Evolutionary conservation across 2,329 filamentous ascomycete genomes (phyloP).

Genomic region (Cryphonectria nitschkei): DNA sequence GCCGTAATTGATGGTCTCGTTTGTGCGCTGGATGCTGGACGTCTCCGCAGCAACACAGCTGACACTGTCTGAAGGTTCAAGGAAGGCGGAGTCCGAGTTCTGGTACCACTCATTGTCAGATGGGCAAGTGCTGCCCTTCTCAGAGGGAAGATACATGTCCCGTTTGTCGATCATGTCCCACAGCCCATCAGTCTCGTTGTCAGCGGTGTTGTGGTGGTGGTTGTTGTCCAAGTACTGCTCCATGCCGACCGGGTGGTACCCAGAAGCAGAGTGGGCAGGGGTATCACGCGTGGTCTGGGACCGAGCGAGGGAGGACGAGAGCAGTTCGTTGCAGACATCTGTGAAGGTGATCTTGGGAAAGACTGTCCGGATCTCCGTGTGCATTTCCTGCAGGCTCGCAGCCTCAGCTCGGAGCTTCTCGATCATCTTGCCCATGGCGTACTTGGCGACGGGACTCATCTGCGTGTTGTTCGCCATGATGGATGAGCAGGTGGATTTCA

Average conservation of each 20-base stretch:
- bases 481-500: too few species aligned
- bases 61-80: neutral
- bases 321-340: neutral
- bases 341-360: conserved; percentile 4
- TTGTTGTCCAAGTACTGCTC: too few species aligned
- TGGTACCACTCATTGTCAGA: neutral
- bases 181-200: neutral
- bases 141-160: neutral
- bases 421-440: neutral
- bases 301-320: neutral
- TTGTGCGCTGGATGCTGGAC: neutral
- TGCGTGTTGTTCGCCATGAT: neutral
- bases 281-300: too few species aligned
- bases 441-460: neutral
- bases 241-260: neutral
- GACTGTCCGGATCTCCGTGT: neutral
- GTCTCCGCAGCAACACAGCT: neutral
- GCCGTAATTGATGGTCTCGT: neutral
- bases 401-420: neutral
- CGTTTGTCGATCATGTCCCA: neutral
- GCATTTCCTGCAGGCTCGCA: neutral
- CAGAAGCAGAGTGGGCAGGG: neutral
- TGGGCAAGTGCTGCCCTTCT: neutral
- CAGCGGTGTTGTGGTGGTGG: neutral
- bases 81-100: neutral